phyloP scores from a whole-genome alignment of 2,329 filamentous ascomycete genomes.

The Didymella segeticola region DNA sequence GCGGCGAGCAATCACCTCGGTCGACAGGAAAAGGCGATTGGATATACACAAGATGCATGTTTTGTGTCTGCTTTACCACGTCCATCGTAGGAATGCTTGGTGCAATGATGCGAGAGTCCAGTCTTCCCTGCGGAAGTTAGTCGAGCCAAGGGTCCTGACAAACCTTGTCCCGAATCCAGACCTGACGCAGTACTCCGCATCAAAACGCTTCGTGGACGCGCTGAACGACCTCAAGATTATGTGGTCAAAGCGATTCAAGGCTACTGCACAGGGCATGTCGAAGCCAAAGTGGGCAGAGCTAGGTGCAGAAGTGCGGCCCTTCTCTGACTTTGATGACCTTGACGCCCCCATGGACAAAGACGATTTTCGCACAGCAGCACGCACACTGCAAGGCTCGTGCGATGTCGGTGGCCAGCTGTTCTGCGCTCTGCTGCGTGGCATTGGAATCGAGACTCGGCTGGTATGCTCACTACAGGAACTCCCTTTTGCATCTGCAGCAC shows the following conservation, averaged over 20 bases:
- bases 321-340: constrained; percentile 61
- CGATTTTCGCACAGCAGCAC: constrained; percentile 77
- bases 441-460: constrained; percentile 80
- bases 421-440: constrained; percentile 82
- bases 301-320: constrained; percentile 63
- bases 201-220: constrained; percentile 79
- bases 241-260: constrained; percentile 73
- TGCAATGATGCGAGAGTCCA: constrained; percentile 80
- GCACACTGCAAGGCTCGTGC: constrained; percentile 76
- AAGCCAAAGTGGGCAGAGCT: constrained; percentile 73
- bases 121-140: constrained; percentile 57
- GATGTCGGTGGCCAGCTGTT: constrained; percentile 91
- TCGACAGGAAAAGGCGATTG: constrained; percentile 68
- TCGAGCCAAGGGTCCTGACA: constrained; percentile 69
- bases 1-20: constrained; percentile 61
- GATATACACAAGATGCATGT: constrained; percentile 88
- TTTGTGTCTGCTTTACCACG: constrained; percentile 80
- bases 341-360: constrained; percentile 72
- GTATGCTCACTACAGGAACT: constrained; percentile 91
- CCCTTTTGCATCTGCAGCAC: constrained; percentile 63
- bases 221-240: constrained; percentile 71
- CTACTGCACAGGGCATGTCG: constrained; percentile 63
- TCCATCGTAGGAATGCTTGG: constrained; percentile 81
- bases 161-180: constrained; percentile 73
- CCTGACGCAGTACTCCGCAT: constrained; percentile 75